Evolutionary conservation across 257 asterid species (phyloP).

Genomic region (Capsicum rhomboideum): DNA sequence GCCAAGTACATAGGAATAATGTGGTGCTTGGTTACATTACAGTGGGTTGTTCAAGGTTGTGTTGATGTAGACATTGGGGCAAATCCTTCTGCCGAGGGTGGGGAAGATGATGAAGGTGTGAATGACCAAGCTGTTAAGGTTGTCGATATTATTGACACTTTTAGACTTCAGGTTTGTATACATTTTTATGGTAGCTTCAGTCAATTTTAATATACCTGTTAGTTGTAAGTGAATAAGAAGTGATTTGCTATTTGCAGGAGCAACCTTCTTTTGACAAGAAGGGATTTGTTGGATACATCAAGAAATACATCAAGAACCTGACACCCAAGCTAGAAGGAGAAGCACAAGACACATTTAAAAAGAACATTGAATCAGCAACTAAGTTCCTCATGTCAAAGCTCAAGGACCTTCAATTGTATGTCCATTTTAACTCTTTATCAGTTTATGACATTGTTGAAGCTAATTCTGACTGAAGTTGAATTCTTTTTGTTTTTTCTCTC

Average conservation of each 20-base stretch:
- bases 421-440: neutral
- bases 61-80: constrained; percentile 86
- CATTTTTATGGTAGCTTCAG: neutral
- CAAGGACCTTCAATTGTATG: constrained; percentile 85
- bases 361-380: constrained; percentile 70
- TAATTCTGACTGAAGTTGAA: neutral
- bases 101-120: constrained; percentile 69
- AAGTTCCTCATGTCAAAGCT: constrained; percentile 61
- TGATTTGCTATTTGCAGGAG: constrained; percentile 36
- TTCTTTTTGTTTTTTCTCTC: neutral
- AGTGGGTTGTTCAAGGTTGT: constrained; percentile 75
- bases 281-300: constrained; percentile 47
- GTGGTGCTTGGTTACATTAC: neutral
- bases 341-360: constrained; percentile 49
- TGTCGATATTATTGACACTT: constrained; percentile 85
- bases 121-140: constrained; percentile 62
- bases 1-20: neutral
- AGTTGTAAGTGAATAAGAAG: neutral
- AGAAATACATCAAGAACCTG: constrained; percentile 68
- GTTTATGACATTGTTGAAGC: neutral
- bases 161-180: constrained; percentile 60
- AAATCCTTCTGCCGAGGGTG: constrained; percentile 89
- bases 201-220: neutral
- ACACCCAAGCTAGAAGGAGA: constrained; percentile 58
- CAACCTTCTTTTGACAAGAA: constrained; percentile 92